These are phyloP conservation scores for Pyrenopolyporus hunteri DNA, from an alignment of 495 filamentous ascomycete genomes.

Conservation along the genomic window DNA sequence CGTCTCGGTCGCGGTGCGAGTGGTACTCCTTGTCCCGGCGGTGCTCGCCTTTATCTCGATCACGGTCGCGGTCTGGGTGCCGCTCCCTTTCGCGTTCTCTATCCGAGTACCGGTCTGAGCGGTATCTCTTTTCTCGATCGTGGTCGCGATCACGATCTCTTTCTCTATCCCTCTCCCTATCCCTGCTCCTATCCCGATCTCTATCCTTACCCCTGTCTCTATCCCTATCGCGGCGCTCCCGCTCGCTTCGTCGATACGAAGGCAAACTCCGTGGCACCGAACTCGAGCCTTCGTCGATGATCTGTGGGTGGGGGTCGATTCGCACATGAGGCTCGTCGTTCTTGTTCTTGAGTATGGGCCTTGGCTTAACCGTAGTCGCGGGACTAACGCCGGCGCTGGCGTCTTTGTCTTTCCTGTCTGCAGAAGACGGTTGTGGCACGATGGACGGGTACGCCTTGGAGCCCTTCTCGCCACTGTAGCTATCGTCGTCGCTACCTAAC, in stretches of 20 bases:
- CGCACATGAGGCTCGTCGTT: conserved; percentile 54
- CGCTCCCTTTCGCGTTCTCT: conserved; percentile 29
- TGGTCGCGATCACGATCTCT: conserved; percentile 39
- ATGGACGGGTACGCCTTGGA: conserved; percentile 47
- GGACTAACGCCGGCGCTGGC: conserved; percentile 40
- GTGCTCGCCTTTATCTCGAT: conserved; percentile 20
- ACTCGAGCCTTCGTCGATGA: conserved; percentile 46
- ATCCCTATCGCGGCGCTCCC: conserved; percentile 33
- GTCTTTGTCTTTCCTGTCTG: conserved; percentile 36
- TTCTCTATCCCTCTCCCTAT: conserved; percentile 36
- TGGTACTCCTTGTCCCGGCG: conserved; percentile 27
- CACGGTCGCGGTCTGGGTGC: conserved; percentile 34
- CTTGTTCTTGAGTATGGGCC: conserved; percentile 59
- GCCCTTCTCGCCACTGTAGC: conserved; percentile 29
- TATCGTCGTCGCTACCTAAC: background rate
- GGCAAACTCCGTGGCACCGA: conserved; percentile 38
- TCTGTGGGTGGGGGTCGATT: conserved; percentile 45
- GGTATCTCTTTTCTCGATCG: conserved; percentile 38
- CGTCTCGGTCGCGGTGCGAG: conserved; percentile 19
- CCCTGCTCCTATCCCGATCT: conserved; percentile 31
- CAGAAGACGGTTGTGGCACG: conserved; percentile 47
- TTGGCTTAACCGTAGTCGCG: conserved; percentile 49
- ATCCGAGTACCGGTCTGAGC: conserved; percentile 30
- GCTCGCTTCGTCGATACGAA: conserved; percentile 34
- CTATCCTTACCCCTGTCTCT: conserved; percentile 35